Evolutionary conservation across 2,329 filamentous ascomycete genomes (phyloP).

Genomic region (Lasiodiplodia sp.): DNA sequence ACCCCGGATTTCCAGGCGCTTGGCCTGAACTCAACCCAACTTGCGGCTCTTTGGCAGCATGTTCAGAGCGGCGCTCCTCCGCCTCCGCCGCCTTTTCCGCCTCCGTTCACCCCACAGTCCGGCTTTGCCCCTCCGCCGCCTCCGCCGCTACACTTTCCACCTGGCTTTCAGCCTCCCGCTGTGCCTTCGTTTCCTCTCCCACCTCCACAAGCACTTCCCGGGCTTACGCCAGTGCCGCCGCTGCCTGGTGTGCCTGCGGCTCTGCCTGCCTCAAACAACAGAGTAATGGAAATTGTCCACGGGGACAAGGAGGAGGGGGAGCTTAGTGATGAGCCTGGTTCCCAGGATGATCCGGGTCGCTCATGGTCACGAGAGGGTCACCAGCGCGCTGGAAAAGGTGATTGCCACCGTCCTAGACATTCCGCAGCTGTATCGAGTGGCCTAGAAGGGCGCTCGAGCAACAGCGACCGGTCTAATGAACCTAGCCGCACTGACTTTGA

Average conservation of each 20-base stretch:
- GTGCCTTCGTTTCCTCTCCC: conserved; percentile 18
- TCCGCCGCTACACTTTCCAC: conserved; percentile 36
- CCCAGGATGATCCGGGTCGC: conserved; percentile 4
- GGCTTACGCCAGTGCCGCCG: conserved; percentile 11
- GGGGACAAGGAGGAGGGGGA: conserved; percentile 75
- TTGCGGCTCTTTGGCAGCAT: conserved; percentile 25
- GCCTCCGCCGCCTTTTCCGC: conserved; percentile 39
- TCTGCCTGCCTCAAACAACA: conserved; percentile 34
- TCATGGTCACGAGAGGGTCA: conserved; percentile 16
- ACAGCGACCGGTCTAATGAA: conserved; percentile 16
- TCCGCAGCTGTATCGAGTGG: conserved; percentile 8
- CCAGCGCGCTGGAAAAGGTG: conserved; percentile 21
- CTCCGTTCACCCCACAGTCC: conserved; percentile 37
- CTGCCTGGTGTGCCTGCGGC: conserved; percentile 32
- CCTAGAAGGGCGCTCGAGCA: neutral
- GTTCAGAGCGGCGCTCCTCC: conserved; percentile 33
- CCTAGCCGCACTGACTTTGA: conserved; percentile 22
- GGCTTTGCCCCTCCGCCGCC: conserved; percentile 35
- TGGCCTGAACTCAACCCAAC: conserved; percentile 24
- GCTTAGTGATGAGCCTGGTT: conserved; percentile 69
- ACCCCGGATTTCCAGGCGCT: conserved; percentile 33
- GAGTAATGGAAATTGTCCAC: conserved; percentile 43
- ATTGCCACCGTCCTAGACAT: conserved; percentile 11
- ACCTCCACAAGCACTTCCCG: conserved; percentile 4
- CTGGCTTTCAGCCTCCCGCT: conserved; percentile 32